Evolutionary conservation across 1,284 basidiomycete species (phyloP).

Genomic region (Mycena sp.): DNA sequence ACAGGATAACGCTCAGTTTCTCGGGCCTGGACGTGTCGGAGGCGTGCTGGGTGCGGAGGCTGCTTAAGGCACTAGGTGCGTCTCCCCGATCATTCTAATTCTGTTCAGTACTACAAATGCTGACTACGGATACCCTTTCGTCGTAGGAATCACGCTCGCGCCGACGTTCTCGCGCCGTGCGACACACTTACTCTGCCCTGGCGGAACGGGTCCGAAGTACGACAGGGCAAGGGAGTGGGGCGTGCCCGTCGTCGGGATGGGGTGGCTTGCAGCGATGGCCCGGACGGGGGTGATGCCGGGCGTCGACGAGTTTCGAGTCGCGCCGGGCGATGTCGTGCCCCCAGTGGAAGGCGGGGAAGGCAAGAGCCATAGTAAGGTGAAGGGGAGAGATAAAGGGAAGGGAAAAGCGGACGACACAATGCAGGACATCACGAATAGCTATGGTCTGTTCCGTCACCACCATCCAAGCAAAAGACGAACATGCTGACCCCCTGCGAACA

Average conservation of each 20-base stretch:
- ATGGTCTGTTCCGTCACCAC: conserved; percentile 14
- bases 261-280: conserved; percentile 71
- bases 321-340: not conserved
- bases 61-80: conserved; percentile 74
- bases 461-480: not conserved
- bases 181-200: conserved; percentile 81
- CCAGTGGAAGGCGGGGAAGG: no score
- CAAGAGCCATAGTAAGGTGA: no score
- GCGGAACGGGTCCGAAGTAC: conserved; percentile 73
- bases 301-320: conserved; percentile 44
- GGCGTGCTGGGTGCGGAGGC: conserved; percentile 66
- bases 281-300: conserved; percentile 56
- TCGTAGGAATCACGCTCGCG: conserved; percentile 64
- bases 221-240: conserved; percentile 81
- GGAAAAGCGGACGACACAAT: conserved; percentile 42
- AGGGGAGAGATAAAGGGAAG: conserved; percentile 36
- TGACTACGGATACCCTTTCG: not conserved
- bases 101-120: conserved; percentile 3
- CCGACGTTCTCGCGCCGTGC: conserved; percentile 69
- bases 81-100: not conserved
- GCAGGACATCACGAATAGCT: conserved; percentile 54
- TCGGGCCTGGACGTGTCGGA: conserved; percentile 79
- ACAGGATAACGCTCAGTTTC: conserved; percentile 66
- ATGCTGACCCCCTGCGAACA: conserved; percentile 6
- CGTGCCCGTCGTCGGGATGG: conserved; percentile 68